Evolutionary conservation across 2,329 filamentous ascomycete species (phyloP), one percentile per base, ranked within the genome.

Genomic region (Trichoderma gracile): DNA sequence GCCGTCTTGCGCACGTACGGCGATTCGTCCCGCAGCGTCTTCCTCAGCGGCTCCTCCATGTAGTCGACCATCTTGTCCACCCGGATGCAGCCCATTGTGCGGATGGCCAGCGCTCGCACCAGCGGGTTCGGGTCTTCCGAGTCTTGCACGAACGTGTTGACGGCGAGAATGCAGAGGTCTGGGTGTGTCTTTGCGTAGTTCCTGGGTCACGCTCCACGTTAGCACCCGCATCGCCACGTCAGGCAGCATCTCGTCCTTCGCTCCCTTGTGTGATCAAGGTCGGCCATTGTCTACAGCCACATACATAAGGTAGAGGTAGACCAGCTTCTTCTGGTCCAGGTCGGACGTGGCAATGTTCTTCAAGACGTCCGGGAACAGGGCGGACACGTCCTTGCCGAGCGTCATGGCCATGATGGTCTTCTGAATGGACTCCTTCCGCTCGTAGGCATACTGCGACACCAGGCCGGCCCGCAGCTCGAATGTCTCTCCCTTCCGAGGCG

Each of bases 331-430:
- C 82, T 99, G 95, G 77, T 99, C 95, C 68, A 99, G 81, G 74
- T 99, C 95, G 52, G 80, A 83, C 1, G 95, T 99, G 65, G 95
- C 95, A 78, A 99, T 99, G 75, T 99, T 99, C 85, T 99, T 99
- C 69, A 99, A 82, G 40, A 99, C 95, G 75, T 99, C 95, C 2
- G 95, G 95, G 76, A 99, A 99, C 68, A 99, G 82, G 64, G 93
- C 91, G 61, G 95, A 99, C 66, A 99, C 95, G 80, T 99, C 95
- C 79, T 99, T 99, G 77, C 95, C 95, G 71, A 99, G 78, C 1
- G 95, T 99, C 95, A 99, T 99, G 76, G 95, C 93, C 93, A 98
- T 98, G 81, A 99, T 99, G 69, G 95, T 99, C 84, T 97, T 98
- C 77, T 99, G 95, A 72, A 99, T 99, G 25, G 95, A 91, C 82